A percentile compares a stretch with the other conserved stretches of the same genome.
Evolutionary conservation across 345 rosid genomes (phyloP).

Genomic region (Microcos paniculata): DNA sequence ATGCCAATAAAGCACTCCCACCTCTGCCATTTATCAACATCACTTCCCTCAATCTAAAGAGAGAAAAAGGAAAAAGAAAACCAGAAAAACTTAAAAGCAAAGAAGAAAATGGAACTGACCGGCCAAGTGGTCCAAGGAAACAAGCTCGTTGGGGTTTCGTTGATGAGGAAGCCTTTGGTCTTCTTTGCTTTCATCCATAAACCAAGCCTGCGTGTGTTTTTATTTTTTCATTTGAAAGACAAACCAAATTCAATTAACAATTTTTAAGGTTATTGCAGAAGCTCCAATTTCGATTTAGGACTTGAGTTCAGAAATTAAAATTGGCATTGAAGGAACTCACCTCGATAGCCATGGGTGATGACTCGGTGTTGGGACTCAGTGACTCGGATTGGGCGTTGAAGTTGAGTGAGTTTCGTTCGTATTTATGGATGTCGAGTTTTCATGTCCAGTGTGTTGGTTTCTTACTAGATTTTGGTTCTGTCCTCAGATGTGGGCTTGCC

Average conservation of each 20-base stretch:
- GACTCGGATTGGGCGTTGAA: background rate
- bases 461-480: background rate
- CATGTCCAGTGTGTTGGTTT: too few relatives aligned
- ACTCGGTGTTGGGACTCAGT: background rate
- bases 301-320: background rate
- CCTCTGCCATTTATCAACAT: conserved; percentile 36
- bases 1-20: conserved; percentile 81
- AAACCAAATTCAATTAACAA: background rate
- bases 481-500: background rate
- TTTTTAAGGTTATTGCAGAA: too few relatives aligned
- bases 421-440: background rate
- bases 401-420: background rate
- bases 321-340: conserved; percentile 25
- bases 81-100: background rate
- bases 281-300: background rate
- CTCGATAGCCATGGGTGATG: conserved; percentile 48
- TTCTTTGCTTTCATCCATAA: conserved; percentile 49
- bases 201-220: conserved; percentile 61
- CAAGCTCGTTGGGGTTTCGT: conserved; percentile 43
- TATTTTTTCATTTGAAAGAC: background rate
- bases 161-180: conserved; percentile 59
- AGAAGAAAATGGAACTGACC: conserved; percentile 26
- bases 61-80: background rate
- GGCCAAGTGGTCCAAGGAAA: conserved; percentile 47
- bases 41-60: background rate